These are phyloP conservation scores for Westerdykella sp. DNA, from an alignment of 2,329 filamentous ascomycete genomes.

Conservation along the genomic window DNA sequence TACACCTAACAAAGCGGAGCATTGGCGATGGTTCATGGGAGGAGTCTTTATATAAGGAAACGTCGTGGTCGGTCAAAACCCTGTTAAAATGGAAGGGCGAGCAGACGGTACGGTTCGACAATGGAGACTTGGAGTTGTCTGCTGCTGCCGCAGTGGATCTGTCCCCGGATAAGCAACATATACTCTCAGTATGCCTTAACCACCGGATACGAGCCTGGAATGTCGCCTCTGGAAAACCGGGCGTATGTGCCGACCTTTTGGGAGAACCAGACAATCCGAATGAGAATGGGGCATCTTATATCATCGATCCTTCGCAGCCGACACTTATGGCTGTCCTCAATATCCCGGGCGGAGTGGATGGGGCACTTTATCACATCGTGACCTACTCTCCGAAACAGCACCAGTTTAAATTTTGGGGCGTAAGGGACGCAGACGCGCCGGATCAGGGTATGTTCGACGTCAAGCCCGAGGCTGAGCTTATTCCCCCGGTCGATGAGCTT, in stretches of 20 bases:
- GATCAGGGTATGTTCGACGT: conserved; percentile 63
- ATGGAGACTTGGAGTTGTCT: conserved; percentile 55
- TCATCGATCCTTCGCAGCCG: conserved; percentile 70
- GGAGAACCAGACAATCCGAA: conserved; percentile 52
- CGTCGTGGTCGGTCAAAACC: conserved; percentile 53
- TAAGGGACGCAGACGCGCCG: conserved; percentile 54
- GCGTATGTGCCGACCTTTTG: conserved; percentile 71
- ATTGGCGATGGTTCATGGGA: conserved; percentile 50
- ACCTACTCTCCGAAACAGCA: conserved; percentile 86
- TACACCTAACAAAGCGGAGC: conserved; percentile 50
- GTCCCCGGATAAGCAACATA: conserved; percentile 46
- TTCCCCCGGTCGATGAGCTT: conserved; percentile 54
- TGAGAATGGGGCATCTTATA: conserved; percentile 65
- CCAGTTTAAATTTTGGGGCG: conserved; percentile 91
- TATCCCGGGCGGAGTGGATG: conserved; percentile 43
- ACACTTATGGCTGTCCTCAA: conserved; percentile 70
- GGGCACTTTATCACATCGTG: conserved; percentile 56
- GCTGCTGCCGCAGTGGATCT: conserved; percentile 56
- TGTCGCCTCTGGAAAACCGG: conserved; percentile 68
- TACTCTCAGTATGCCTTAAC: conserved; percentile 81
- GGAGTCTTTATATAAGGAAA: conserved; percentile 67
- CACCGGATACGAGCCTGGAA: conserved; percentile 90
- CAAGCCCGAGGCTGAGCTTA: conserved; percentile 57
- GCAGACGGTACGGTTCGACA: conserved; percentile 58
- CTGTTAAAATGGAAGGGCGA: conserved; percentile 61